phyloP scores from a whole-genome alignment of 2,329 filamentous ascomycete species.

The Monilinia fructicola region DNA sequence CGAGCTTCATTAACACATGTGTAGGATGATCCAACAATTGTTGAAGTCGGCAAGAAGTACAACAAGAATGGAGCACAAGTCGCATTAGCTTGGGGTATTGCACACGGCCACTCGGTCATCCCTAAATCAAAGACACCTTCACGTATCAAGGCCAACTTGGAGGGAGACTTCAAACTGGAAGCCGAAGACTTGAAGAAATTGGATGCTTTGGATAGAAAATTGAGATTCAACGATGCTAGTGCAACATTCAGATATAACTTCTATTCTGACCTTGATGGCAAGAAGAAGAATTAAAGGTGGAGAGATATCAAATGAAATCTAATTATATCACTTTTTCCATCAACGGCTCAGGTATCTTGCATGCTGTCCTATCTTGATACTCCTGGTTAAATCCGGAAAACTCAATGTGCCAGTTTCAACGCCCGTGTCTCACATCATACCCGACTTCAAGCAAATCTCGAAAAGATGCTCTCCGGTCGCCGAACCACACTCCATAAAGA shows the following conservation, averaged over 20 bases:
- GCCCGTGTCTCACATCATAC: neutral
- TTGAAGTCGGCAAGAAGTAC: constrained; percentile 54
- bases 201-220: constrained; percentile 54
- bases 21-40: constrained; percentile 54
- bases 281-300: constrained; percentile 39
- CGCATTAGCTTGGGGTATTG: constrained; percentile 58
- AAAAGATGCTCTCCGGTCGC: neutral
- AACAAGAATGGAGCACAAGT: constrained; percentile 58
- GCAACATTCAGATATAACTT: constrained; percentile 57
- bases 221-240: constrained; percentile 62
- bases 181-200: constrained; percentile 56
- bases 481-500: neutral
- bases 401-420: constrained; percentile 8
- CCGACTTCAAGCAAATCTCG: neutral
- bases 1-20: neutral
- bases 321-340: neutral
- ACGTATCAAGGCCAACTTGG: constrained; percentile 62
- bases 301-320: neutral
- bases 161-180: constrained; percentile 61
- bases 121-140: constrained; percentile 62
- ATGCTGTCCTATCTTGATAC: neutral
- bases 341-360: neutral
- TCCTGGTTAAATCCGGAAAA: neutral
- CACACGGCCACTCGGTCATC: constrained; percentile 57
- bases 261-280: constrained; percentile 59